Base-by-base conservation (phyloP, 2,329 filamentous ascomycete species). In the Raffaelea albimanens region DNA sequence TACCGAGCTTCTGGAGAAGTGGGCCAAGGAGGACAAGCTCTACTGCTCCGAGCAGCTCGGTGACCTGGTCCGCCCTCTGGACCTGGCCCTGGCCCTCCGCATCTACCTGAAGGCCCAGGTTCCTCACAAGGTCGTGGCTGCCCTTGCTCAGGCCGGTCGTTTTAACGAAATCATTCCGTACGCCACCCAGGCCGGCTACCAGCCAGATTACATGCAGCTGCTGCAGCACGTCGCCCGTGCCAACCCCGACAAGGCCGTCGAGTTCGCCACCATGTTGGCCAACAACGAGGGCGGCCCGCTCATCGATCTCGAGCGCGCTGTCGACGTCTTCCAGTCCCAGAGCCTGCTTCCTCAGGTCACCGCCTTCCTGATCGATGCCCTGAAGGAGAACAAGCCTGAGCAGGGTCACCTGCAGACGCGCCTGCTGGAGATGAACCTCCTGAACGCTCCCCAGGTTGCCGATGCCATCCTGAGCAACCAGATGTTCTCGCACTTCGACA, bases 401-500 rank as follows among this genome's bases (percentile, higher is more conserved):
- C 90, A 98, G 62, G 91, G 83, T 36, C 83, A 91, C 56, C 75
- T 98, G 36, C 93, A 98, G 68, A 98, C 94, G 20, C 85, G 93
- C 51, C 76, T 98, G 3, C 72, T 98, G 48, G 94, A 98, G 74
- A 97, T 98, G 90, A 98, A 98, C 67, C 70, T 98, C 53, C 76
- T 95, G 67, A 94, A 95, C 57, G 94, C 93, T 1, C 93, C 93
- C 44, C 93, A 97, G 66, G 94, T 98, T 47, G 93, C 94, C 3
- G 94, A 98, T 65, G 93, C 93, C 31, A 98, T 98, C 56, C 79
- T 98, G 38, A 87, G 91, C 55, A 98, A 98, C 60, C 88, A 97
- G 59, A 96, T 98, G 85, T 97, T 98, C 68, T 89, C 89, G 1
- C 82, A 98, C 69, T 98, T 95, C 61, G 93, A 98, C 69, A 94